Conservation (phyloP, 2,329 filamentous ascomycete species). For the Nothomitra cinnamomea region DNA sequence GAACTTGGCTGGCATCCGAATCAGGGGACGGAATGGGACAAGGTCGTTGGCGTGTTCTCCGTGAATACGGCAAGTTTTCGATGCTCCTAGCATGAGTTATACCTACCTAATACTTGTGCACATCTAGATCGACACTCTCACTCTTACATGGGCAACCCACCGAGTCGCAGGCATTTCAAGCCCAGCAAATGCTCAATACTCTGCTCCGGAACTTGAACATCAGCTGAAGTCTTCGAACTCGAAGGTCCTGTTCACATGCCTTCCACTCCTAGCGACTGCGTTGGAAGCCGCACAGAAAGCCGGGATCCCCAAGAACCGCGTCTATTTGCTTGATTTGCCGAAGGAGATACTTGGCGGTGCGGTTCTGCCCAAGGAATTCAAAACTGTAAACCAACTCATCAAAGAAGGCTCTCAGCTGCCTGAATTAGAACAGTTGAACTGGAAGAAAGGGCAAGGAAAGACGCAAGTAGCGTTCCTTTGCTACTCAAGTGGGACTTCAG, state of each 20-base stretch:
- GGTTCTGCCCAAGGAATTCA: conserved; percentile 32
- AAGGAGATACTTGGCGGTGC: conserved; percentile 32
- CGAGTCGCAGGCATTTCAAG: conserved; percentile 56
- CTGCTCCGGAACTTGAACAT: conserved; percentile 49
- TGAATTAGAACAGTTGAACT: conserved; percentile 37
- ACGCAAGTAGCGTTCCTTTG: conserved; percentile 59
- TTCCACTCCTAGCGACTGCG: conserved; percentile 46
- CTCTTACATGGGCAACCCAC: conserved; percentile 57
- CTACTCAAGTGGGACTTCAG: conserved; percentile 67
- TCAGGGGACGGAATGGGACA: conserved; percentile 62
- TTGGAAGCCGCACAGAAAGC: conserved; percentile 45
- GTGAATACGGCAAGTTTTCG: conserved; percentile 51
- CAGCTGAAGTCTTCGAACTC: conserved; percentile 54
- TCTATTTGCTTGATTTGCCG: conserved; percentile 55
- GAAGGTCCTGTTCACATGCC: conserved; percentile 54
- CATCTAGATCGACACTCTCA: conserved; percentile 52
- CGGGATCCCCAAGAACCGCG: conserved; percentile 43
- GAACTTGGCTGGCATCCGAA: conserved; percentile 56
- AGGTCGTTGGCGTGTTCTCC: conserved; percentile 61
- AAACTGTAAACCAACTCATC: conserved; percentile 50
- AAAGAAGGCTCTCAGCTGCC: conserved; percentile 39
- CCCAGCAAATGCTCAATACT: conserved; percentile 61
- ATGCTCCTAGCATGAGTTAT: not conserved
- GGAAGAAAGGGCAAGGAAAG: conserved; percentile 46
- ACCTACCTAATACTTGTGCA: conserved; percentile 4